These are phyloP conservation scores for Bryoerythrophyllum caledonicum DNA, from an alignment of 225 moss, liverwort and hornwort genomes.

Conservation along the genomic window DNA sequence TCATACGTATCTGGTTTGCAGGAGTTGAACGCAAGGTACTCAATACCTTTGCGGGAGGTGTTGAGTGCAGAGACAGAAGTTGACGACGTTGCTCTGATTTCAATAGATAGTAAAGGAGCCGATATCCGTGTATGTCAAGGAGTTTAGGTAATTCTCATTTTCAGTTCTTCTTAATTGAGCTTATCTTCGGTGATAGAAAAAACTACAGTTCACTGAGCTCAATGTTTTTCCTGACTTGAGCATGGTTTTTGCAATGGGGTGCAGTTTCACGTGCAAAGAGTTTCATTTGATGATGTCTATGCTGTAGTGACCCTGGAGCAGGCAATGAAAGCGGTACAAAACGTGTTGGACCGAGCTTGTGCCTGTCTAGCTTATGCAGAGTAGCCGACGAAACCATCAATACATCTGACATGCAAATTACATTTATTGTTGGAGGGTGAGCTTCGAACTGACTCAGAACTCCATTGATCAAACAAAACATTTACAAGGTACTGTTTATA, in stretches of 20 bases:
- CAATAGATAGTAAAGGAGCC: constrained; percentile 78
- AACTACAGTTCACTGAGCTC: no score
- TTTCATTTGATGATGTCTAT: constrained; percentile 59
- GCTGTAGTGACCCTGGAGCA: constrained; percentile 70
- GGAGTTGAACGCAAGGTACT: constrained; percentile 67
- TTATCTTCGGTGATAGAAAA: neutral
- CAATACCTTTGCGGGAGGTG: constrained; percentile 51
- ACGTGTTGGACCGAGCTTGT: constrained; percentile 47
- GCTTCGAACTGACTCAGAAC: no score
- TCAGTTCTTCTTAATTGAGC: neutral
- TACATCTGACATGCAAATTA: neutral
- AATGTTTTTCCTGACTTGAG: constrained; percentile 16
- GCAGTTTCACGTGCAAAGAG: constrained; percentile 74
- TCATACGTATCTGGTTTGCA: constrained; percentile 25
- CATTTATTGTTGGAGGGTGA: constrained; percentile 1
- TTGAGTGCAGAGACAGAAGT: constrained; percentile 52
- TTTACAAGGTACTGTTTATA: constrained; percentile 11
- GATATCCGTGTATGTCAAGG: constrained; percentile 79
- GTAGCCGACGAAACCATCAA: neutral
- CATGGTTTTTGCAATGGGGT: neutral
- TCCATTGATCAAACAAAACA: neutral
- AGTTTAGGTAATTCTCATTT: constrained; percentile 42
- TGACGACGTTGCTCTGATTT: constrained; percentile 77
- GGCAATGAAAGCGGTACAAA: constrained; percentile 55
- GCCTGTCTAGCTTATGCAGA: constrained; percentile 16